phyloP scores from a whole-genome alignment of 2,329 filamentous ascomycete species.

The Fusarium xylarioides region DNA sequence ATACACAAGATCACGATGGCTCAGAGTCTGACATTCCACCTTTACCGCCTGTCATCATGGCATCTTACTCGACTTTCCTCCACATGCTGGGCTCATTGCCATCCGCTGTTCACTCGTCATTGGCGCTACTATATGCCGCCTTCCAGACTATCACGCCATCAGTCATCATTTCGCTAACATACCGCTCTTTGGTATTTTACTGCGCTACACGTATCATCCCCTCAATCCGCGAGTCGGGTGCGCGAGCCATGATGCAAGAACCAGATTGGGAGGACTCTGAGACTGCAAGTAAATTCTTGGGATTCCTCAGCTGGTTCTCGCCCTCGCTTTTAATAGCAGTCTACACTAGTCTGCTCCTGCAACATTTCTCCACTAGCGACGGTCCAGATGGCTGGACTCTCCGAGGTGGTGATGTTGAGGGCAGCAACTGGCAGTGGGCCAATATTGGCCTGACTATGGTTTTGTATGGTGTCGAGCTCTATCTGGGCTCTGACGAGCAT shows the following conservation, averaged over 20 bases:
- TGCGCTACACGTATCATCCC: conserved; percentile 96
- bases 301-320: conserved; percentile 91
- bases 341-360: conserved; percentile 93
- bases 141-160: conserved; percentile 96
- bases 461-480: conserved; percentile 89
- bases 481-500: conserved; percentile 83
- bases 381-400: conserved; percentile 82
- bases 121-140: conserved; percentile 88
- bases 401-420: conserved; percentile 79
- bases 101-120: conserved; percentile 80
- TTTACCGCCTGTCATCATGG: conserved; percentile 98
- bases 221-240: conserved; percentile 86
- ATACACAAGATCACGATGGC: conserved; percentile 57
- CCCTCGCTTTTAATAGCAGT: conserved; percentile 94
- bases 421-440: conserved; percentile 92
- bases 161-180: conserved; percentile 93
- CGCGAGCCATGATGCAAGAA: conserved; percentile 82
- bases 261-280: conserved; percentile 87
- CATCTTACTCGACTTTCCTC: conserved; percentile 91
- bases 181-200: conserved; percentile 94
- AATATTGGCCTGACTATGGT: conserved; percentile 91
- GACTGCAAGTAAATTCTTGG: conserved; percentile 80
- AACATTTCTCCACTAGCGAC: conserved; percentile 87
- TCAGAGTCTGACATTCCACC: conserved; percentile 90
- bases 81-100: conserved; percentile 86